phyloP scores from a whole-genome alignment of 2,329 filamentous ascomycete genomes.

The Arachnomyces sp. region DNA sequence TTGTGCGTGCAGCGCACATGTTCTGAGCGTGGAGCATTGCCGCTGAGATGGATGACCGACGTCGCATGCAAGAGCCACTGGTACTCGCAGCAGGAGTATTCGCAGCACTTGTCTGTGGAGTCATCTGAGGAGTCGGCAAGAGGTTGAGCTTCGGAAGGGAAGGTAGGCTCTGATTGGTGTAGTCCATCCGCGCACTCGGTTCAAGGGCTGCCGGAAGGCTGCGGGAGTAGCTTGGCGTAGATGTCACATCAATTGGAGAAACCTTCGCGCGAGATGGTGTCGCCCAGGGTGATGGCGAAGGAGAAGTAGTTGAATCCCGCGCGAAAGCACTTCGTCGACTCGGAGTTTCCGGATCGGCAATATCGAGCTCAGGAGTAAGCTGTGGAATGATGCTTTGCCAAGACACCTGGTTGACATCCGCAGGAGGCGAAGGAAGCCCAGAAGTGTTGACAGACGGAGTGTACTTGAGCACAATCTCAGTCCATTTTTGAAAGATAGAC shows the following conservation, averaged over 20 bases:
- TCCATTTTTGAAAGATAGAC: slow-evolving; percentile 83
- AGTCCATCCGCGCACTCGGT: slow-evolving; percentile 3
- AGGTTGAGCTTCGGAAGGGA: slow-evolving; percentile 46
- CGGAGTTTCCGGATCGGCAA: slow-evolving; percentile 31
- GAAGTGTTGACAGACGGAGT: slow-evolving; percentile 50
- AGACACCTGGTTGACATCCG: slow-evolving; percentile 22
- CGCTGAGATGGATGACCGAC: slow-evolving; percentile 49
- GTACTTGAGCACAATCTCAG: slow-evolving; percentile 79
- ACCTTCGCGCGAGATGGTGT: slow-evolving; percentile 5
- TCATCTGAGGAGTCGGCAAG: slow-evolving; percentile 55
- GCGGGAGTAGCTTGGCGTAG: slow-evolving; percentile 57
- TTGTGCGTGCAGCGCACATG: slow-evolving; percentile 47
- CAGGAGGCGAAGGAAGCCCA: slow-evolving; percentile 19
- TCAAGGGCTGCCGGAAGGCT: slow-evolving; percentile 63
- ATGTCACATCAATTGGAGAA: no score
- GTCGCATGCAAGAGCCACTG: slow-evolving; percentile 35
- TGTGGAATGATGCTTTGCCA: slow-evolving; percentile 45
- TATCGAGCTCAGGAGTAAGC: slow-evolving; percentile 51
- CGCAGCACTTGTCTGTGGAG: slow-evolving; percentile 46
- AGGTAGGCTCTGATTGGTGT: slow-evolving; percentile 32
- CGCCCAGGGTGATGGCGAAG: slow-evolving; percentile 15
- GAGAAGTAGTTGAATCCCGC: slow-evolving; percentile 19
- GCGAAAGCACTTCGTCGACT: slow-evolving; percentile 12
- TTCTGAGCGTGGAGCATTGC: slow-evolving; percentile 52
- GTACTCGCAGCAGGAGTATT: slow-evolving; percentile 56